Percentiles rank a stretch among this genome's conserved stretches.
These are phyloP conservation scores for Phellopilus nigrolimitatus DNA, from an alignment of 1,284 basidiomycete genomes.

Conservation along the genomic window DNA sequence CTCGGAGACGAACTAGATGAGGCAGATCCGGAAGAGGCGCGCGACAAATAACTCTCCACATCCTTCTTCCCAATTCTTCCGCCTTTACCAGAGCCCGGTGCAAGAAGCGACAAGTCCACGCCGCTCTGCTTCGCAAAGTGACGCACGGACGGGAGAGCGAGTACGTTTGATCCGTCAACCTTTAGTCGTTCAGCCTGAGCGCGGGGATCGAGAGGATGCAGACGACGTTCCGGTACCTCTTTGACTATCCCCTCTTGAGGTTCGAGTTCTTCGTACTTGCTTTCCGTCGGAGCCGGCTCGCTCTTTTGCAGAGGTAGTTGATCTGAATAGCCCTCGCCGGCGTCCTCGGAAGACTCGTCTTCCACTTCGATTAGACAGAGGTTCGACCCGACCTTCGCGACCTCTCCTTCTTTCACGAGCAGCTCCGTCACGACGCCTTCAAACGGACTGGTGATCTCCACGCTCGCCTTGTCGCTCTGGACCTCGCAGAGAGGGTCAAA, in stretches of 20 bases:
- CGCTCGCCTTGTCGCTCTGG: constrained; percentile 91
- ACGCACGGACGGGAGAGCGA: constrained; percentile 76
- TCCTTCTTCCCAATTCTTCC: constrained; percentile 77
- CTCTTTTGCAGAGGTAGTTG: constrained; percentile 13
- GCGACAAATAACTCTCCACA: constrained; percentile 55
- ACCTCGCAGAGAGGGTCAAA: constrained; percentile 93
- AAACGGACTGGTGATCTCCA: constrained; percentile 89
- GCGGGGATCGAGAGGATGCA: constrained; percentile 57
- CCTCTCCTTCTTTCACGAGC: constrained; percentile 76
- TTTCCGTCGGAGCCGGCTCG: not conserved
- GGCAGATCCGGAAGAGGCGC: constrained; percentile 20
- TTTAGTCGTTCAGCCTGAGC: constrained; percentile 18
- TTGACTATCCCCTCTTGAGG: constrained; percentile 17
- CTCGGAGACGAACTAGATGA: constrained; percentile 13
- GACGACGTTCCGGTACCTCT: constrained; percentile 27
- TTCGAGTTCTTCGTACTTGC: constrained; percentile 1
- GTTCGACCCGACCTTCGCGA: constrained; percentile 82
- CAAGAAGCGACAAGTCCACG: constrained; percentile 55
- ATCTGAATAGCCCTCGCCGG: constrained; percentile 8
- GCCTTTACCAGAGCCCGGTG: constrained; percentile 68
- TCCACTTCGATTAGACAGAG: constrained; percentile 84
- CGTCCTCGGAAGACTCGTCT: constrained; percentile 38
- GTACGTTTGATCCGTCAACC: constrained; percentile 26
- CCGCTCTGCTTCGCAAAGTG: constrained; percentile 67
- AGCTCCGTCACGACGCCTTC: constrained; percentile 74